These are phyloP conservation scores for Urtica urens DNA, from an alignment of 306 rosid species.

Conservation along the genomic window DNA sequence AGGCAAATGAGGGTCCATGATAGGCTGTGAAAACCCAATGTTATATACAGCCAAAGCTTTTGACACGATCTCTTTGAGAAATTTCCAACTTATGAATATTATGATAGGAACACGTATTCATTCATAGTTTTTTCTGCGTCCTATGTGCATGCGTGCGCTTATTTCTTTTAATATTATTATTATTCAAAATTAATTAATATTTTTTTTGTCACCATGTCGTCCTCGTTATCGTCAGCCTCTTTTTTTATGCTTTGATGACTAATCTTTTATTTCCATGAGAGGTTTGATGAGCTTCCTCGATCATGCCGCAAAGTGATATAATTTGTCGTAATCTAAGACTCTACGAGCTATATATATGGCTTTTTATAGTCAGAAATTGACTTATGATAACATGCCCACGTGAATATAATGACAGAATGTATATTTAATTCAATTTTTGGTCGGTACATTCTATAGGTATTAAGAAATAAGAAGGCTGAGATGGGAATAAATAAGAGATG, in stretches of 20 bases:
- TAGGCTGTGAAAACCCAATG: constrained; percentile 1
- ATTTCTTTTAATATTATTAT: neutral
- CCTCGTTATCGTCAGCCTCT: neutral
- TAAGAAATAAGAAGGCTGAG: too few species aligned
- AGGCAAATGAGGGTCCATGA: neutral
- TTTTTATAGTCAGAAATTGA: neutral
- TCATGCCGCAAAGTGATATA: constrained; percentile 2
- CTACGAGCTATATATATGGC: constrained; percentile 8
- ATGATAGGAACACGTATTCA: too few species aligned
- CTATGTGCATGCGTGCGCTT: too few species aligned
- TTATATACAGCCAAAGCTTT: constrained; percentile 5
- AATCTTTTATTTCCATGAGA: neutral
- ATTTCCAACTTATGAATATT: neutral
- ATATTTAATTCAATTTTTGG: too few species aligned
- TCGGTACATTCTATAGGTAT: too few species aligned
- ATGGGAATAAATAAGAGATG: too few species aligned
- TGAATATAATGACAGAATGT: too few species aligned
- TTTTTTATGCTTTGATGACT: neutral
- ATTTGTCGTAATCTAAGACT: neutral
- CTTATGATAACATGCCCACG: constrained; percentile 11
- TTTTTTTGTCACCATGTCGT: neutral
- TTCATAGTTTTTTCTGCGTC: neutral
- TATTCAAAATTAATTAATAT: neutral
- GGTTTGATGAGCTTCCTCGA: constrained; percentile 5
- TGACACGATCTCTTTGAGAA: neutral